These are phyloP conservation scores for Agaricus bisporus DNA, from an alignment of 768 basidiomycete species.

Conservation along the genomic window DNA sequence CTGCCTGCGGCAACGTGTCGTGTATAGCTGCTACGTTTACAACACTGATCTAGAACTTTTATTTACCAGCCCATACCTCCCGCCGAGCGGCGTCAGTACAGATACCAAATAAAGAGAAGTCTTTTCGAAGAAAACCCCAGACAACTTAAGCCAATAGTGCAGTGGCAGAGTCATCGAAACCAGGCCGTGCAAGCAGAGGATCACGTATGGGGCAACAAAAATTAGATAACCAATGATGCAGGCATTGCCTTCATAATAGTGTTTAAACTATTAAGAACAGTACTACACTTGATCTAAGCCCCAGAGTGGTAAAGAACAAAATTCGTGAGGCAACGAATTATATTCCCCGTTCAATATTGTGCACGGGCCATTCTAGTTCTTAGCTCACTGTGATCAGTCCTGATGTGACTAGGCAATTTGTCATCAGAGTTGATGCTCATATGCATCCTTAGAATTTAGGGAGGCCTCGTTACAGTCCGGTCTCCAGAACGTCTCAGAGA, in stretches of 20 bases:
- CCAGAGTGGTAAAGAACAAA: constrained; percentile 57
- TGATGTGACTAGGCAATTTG: too few relatives aligned
- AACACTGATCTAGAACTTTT: too few relatives aligned
- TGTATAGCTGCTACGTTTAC: too few relatives aligned
- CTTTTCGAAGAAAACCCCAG: constrained; percentile 35
- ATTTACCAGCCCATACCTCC: too few relatives aligned
- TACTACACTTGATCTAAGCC: constrained; percentile 88
- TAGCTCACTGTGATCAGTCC: not conserved
- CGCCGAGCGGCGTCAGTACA: too few relatives aligned
- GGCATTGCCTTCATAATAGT: constrained; percentile 53
- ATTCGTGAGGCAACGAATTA: not conserved
- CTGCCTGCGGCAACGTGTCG: too few relatives aligned
- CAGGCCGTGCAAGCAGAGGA: constrained; percentile 49
- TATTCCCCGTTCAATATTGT: constrained; percentile 8
- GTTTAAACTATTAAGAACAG: constrained; percentile 69
- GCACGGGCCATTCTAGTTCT: constrained; percentile 11
- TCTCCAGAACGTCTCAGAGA: too few relatives aligned
- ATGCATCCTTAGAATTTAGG: too few relatives aligned
- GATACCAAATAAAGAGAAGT: not conserved
- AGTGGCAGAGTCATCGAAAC: constrained; percentile 44
- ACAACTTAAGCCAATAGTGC: constrained; percentile 53
- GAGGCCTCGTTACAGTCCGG: too few relatives aligned
- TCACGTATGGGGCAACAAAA: constrained; percentile 41
- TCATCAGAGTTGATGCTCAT: too few relatives aligned
- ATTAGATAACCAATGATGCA: constrained; percentile 52